These are phyloP conservation scores for Lophium mytilinum DNA, from an alignment of 495 filamentous ascomycete species.

Conservation along the genomic window DNA sequence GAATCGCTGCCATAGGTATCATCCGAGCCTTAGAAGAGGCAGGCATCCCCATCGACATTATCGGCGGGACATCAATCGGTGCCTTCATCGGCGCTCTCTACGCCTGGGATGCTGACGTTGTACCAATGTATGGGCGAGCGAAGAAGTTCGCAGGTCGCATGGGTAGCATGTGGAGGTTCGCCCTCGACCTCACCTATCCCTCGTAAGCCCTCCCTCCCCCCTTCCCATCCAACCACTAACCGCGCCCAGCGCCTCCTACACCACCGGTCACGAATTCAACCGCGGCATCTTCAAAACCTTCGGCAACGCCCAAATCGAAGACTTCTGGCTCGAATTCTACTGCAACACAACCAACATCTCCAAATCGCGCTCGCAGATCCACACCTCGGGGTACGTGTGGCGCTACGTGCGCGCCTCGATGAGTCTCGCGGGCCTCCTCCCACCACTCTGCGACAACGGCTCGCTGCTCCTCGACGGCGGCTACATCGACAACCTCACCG, in stretches of 20 bases:
- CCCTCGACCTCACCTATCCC: slow-evolving; percentile 90
- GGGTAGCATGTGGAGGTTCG: slow-evolving; percentile 96
- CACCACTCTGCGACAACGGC: slow-evolving; percentile 92
- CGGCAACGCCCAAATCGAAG: slow-evolving; percentile 91
- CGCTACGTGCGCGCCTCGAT: slow-evolving; percentile 92
- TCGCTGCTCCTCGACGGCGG: slow-evolving; percentile 94
- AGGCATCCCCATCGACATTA: slow-evolving; percentile 90
- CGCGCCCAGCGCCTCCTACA: slow-evolving; percentile 59
- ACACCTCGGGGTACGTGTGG: slow-evolving; percentile 94
- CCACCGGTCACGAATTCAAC: slow-evolving; percentile 97
- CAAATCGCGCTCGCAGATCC: slow-evolving; percentile 79
- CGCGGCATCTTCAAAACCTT: slow-evolving; percentile 98
- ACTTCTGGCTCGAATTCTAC: slow-evolving; percentile 98
- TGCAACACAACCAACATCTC: slow-evolving; percentile 98
- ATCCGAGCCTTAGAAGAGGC: slow-evolving; percentile 94
- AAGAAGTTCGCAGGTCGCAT: slow-evolving; percentile 97
- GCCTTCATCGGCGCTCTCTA: slow-evolving; percentile 94
- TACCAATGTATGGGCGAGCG: slow-evolving; percentile 90
- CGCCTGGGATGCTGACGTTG: slow-evolving; percentile 90
- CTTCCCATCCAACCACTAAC: background rate
- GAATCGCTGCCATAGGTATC: slow-evolving; percentile 84
- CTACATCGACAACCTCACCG: slow-evolving; percentile 95
- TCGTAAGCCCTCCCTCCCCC: slow-evolving; percentile 42
- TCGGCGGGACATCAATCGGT: slow-evolving; percentile 96
- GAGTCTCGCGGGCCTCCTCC: slow-evolving; percentile 86